A percentile compares a stretch with the other conserved stretches of the same genome.
Evolutionary conservation across 1,284 basidiomycete species (phyloP).

Genomic region (Violaceomyces palustris): DNA sequence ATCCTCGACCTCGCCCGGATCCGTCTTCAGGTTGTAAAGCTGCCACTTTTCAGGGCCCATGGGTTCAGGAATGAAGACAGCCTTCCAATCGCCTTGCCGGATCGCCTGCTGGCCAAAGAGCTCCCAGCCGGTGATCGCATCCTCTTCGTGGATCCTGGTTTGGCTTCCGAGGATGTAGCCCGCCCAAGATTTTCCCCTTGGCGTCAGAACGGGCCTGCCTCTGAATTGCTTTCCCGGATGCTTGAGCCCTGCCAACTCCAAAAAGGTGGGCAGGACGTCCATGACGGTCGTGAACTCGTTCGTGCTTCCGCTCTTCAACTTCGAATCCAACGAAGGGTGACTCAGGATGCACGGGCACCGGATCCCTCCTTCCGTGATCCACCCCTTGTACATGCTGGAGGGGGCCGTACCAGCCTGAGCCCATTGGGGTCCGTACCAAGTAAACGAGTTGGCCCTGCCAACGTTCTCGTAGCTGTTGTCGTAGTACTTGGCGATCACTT

Average conservation of each 20-base stretch:
- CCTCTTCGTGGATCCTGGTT: conserved; percentile 9
- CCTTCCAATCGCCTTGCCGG: conserved; percentile 40
- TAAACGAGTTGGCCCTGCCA: conserved; percentile 31
- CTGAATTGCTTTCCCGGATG: conserved; percentile 7
- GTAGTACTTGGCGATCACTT: conserved; percentile 24
- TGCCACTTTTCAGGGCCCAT: conserved; percentile 36
- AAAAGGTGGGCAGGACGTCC: conserved; percentile 51
- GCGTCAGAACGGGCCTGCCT: conserved; percentile 2
- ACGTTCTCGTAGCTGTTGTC: conserved; percentile 42
- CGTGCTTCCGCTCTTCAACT: too few species aligned
- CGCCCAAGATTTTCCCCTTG: conserved; percentile 10
- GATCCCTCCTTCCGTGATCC: conserved; percentile 48
- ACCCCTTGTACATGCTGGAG: conserved; percentile 43
- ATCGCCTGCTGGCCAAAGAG: conserved; percentile 37
- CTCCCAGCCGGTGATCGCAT: conserved; percentile 25
- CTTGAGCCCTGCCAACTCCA: conserved; percentile 37
- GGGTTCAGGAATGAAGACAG: conserved; percentile 22
- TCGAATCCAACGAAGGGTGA: conserved; percentile 8
- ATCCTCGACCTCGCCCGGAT: conserved; percentile 44
- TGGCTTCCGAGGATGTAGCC: conserved; percentile 6
- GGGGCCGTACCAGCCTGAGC: conserved; percentile 50
- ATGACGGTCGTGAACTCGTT: conserved; percentile 48
- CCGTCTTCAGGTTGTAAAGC: conserved; percentile 35
- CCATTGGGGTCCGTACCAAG: conserved; percentile 43
- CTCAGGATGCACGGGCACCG: conserved; percentile 35